Evolutionary conservation across 805 yeast species (phyloP), one percentile per base, ranked within the genome.

Genomic region (Metschnikowia shivogae): DNA sequence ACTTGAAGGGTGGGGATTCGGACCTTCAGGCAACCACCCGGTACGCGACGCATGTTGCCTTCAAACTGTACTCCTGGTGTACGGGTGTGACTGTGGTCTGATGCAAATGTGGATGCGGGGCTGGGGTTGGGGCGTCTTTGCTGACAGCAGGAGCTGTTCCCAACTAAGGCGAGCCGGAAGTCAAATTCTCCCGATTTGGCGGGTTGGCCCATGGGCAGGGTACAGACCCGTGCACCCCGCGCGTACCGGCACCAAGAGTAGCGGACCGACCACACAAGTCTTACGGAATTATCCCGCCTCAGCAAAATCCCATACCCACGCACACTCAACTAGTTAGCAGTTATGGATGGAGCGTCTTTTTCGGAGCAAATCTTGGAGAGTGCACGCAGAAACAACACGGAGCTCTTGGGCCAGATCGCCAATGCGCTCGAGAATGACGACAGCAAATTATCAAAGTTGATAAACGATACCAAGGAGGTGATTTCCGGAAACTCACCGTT

Each of bases 301-400:
- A 22, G 26, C 38, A 36, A 29, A 11, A 29, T 5, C 31, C 4
- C 31, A 29, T 12, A 29, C 5, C 13, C 31, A 12, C 12, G 31
- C 31, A 29, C 19, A n/a, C 20, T n/a, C 19, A n/a, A n/a, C 3
- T 3, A 22, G 14, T 3, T 27, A 17, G 12, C 33, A 11, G 13
- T 19, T 34, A 38, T 38, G 34, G 54, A 53, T 22, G 96, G 97
- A 34, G 97, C 97, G 5, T 73, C 86, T 6, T 75, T 75, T 46
- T 66, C 76, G 17, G 76, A 92, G 62, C 96, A 88, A 67, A 65
- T 92, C 38, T 71, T 93, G 35, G 97, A 92, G 54, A 82, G 92
- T 3, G 82, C 95, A 7, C 81, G 98, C 60, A 75, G 97, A 64
- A 86, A 92, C 72, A 93, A 92, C 62, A 76, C 80, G 3, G 95